Evolutionary conservation across 2,329 filamentous ascomycete genomes (phyloP), one percentile per base, ranked within the genome.

Genomic region (Meredithiella fracta): DNA sequence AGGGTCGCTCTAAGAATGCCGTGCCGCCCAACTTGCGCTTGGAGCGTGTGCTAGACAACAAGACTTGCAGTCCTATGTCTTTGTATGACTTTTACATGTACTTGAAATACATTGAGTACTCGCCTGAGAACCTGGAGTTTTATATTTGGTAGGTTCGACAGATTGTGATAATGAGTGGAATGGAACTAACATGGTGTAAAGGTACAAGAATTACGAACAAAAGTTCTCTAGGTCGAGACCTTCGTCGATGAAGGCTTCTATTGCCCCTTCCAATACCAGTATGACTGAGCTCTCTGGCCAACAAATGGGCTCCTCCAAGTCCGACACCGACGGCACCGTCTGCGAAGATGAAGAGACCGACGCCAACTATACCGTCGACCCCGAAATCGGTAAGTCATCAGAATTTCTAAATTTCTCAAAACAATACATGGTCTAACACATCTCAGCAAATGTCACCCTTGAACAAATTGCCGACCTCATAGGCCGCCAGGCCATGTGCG

Each of bases 41-140:
- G 17, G 71, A 74, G 49, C 66, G 69, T 38, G 71, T 74, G n/a
- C 64, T 74, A 17, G 68, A 67, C 23, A 74, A 74, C 63, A 69
- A 70, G 63, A 74, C 72, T 34, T 74, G 72, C 70, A 72, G 69
- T 53, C 72, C 72, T 3, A 73, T 74, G 71, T 73, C 70, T 0
- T 62, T 74, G 8, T 72, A 73, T 58, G 72, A 74, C 63, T 74
- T 74, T 53, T 73, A 73, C 63, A 72, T 74, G 70, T 74, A 73
- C 58, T 64, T 74, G 51, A 73, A 73, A 62, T 68, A 74, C 60
- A 72, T 74, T 51, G 72, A 74, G 62, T 70, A 67, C 62, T 73
- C 71, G 1, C 65, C 70, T 0, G 72, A 74, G 63, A 74, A 74
- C 60, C 67, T 74, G 7, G 72, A 74, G 62, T 74, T 74, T 58